Percentiles rank a stretch among this genome's conserved stretches.
Conservation (phyloP, 257 asterid genomes). For the Solanum appendiculatum region DNA sequence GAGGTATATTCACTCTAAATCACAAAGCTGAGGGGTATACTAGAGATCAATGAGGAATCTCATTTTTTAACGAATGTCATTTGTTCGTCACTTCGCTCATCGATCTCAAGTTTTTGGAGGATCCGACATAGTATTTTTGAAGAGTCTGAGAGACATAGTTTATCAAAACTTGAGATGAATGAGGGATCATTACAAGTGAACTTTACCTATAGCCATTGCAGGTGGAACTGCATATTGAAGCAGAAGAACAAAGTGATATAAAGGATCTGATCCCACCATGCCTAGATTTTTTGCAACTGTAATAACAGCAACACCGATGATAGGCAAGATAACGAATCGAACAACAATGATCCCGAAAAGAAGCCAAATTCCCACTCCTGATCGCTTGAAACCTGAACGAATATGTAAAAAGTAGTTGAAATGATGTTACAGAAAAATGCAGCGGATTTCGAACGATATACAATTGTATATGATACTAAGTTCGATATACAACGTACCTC, state of each 20-base stretch:
- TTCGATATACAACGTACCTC: not conserved
- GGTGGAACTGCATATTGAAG: constrained; percentile 16
- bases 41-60: not conserved
- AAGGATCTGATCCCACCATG: constrained; percentile 14
- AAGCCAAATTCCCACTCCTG: constrained; percentile 11
- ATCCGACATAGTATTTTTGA: not conserved
- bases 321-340: constrained; percentile 6
- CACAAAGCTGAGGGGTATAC: too few relatives aligned
- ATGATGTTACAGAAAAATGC: not conserved
- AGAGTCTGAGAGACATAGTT: not conserved
- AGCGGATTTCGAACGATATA: not conserved
- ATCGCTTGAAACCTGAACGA: constrained; percentile 14
- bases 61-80: not conserved
- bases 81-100: not conserved
- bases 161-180: not conserved
- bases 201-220: constrained; percentile 14
- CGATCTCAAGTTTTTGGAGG: not conserved
- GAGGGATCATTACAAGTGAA: too few relatives aligned
- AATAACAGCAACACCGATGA: not conserved
- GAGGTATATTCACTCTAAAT: not conserved
- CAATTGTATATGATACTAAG: not conserved
- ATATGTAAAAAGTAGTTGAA: not conserved
- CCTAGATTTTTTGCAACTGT: constrained; percentile 1
- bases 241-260: constrained; percentile 18
- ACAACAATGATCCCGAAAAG: constrained; percentile 5